Conservation (phyloP, 768 basidiomycete species). For the Agrocybe pediades region DNA sequence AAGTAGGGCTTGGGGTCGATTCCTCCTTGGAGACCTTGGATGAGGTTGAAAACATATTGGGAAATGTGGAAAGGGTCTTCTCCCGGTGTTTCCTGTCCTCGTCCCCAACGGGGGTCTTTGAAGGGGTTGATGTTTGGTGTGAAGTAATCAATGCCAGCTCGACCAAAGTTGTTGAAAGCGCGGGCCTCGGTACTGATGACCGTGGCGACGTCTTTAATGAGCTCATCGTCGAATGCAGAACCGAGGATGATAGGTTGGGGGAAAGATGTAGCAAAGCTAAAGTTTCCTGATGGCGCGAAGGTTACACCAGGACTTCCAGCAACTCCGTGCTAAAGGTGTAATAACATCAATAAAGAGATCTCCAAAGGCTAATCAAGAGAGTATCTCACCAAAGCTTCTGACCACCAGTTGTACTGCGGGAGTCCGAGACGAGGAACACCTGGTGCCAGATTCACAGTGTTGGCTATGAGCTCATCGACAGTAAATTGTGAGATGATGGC, state of each 20-base stretch:
- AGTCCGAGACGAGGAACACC: conserved; percentile 59
- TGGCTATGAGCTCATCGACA: conserved; percentile 49
- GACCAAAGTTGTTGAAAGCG: conserved; percentile 56
- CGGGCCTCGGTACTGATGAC: conserved; percentile 59
- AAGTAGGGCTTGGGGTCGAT: conserved; percentile 51
- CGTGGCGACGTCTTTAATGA: conserved; percentile 49
- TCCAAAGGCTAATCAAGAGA: conserved; percentile 1
- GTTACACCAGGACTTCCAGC: conserved; percentile 52
- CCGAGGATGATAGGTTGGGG: conserved; percentile 57
- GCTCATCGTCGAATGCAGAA: conserved; percentile 55
- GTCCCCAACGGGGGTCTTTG: conserved; percentile 65
- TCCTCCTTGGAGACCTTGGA: conserved; percentile 59
- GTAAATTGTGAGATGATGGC: conserved; percentile 52
- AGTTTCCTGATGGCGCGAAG: conserved; percentile 50
- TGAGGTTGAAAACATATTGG: conserved; percentile 54
- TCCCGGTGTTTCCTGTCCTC: conserved; percentile 64
- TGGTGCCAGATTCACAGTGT: conserved; percentile 49
- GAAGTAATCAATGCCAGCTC: conserved; percentile 56
- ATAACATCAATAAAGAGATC: background rate
- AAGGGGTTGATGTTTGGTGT: conserved; percentile 62
- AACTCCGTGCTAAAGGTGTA: conserved; percentile 50
- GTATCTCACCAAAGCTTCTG: conserved; percentile 53
- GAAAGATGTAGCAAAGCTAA: conserved; percentile 61
- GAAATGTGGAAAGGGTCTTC: conserved; percentile 58
- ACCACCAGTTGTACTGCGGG: conserved; percentile 63